A percentile compares a stretch with the other conserved stretches of the same genome.
Conservation (phyloP, 2,329 filamentous ascomycete species). For the Dryadomyces quercivorus region DNA sequence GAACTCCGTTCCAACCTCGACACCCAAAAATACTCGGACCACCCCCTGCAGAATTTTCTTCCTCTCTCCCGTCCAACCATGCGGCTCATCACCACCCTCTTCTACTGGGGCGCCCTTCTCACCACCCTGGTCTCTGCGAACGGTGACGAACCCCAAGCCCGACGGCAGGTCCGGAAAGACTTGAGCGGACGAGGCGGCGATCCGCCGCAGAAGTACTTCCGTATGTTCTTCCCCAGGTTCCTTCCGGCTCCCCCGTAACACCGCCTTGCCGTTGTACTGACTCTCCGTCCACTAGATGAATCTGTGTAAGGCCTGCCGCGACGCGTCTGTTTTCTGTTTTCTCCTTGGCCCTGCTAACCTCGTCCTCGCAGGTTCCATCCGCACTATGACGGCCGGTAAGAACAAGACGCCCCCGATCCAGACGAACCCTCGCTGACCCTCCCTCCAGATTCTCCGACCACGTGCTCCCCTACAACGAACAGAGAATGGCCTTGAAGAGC, state of each 20-base stretch:
- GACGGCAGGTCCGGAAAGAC: slow-evolving; percentile 16
- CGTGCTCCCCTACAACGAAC: slow-evolving; percentile 38
- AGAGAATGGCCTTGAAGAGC: slow-evolving; percentile 48
- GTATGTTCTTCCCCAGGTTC: slow-evolving; percentile 16
- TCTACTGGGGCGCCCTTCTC: not conserved
- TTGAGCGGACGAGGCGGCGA: slow-evolving; percentile 9
- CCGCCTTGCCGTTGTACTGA: not conserved
- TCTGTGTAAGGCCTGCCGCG: not conserved
- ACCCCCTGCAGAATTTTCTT: not conserved
- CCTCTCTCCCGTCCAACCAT: not conserved
- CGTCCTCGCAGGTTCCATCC: slow-evolving; percentile 1
- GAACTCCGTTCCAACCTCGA: not conserved
- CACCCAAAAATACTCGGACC: not conserved
- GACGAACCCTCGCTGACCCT: not conserved
- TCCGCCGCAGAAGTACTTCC: slow-evolving; percentile 22
- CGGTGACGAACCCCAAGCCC: not conserved
- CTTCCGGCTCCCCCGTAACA: not conserved
- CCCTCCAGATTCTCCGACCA: slow-evolving; percentile 22
- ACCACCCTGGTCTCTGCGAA: not conserved
- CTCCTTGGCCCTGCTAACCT: not conserved
- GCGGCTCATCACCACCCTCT: not conserved
- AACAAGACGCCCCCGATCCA: not conserved
- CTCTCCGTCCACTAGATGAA: slow-evolving; percentile 8
- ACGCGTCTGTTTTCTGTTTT: too few species aligned
- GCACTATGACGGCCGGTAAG: slow-evolving; percentile 7